Base-by-base conservation (phyloP, 2,329 filamentous ascomycete genomes). In the Sporothrix euskadiensis region DNA sequence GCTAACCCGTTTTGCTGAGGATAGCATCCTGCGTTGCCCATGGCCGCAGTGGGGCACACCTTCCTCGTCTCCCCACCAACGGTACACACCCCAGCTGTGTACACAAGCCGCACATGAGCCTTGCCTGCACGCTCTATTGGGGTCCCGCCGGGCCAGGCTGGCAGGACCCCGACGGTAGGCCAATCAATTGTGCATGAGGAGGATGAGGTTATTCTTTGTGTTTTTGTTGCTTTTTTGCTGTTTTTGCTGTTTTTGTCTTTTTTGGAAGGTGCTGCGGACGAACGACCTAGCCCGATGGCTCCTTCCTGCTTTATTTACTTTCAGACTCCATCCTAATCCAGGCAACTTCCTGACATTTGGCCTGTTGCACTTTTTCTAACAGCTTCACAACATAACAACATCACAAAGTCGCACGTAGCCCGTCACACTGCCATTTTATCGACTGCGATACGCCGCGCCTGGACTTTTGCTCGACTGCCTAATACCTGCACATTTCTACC, bases 11-110 rank as follows among this genome's bases (percentile, higher is more conserved):
- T 52, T 12, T 44, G 63, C 44, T 52, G 16, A 26, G 8, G 63
- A 49, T n/a, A 39, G 6, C 22, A 10, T 12, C 59, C 59, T 66
- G 41, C 65, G 68, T 57, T 70, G 52, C 68, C 68, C 35, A 70
- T 59, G 68, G 52, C 7, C 68, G 68, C 68, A 56, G 68, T 59
- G 61, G 69, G 72, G 72, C 57, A 22, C 59, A 65, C 68, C 30
- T 30, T 73, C 22, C 49, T 71, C 61, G 73, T 74, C 73, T 39
- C 73, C 73, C 73, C 73, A 61, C 73, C 73, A 74, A 74, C 73
- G 63, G 44, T 14, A 26, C 19, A 44, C 26, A 47, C 35, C 68
- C 35, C 63, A 69, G 70, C 47, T 44, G 61, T 63, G 61, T 71
- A 71, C 63, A 69, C 66, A 69, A 61, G 49, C 66, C 39, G 68